A percentile compares a stretch with the other conserved stretches of the same genome.
phyloP scores from a whole-genome alignment of 164 flowering plant genomes.

The Dillenia turbinata region DNA sequence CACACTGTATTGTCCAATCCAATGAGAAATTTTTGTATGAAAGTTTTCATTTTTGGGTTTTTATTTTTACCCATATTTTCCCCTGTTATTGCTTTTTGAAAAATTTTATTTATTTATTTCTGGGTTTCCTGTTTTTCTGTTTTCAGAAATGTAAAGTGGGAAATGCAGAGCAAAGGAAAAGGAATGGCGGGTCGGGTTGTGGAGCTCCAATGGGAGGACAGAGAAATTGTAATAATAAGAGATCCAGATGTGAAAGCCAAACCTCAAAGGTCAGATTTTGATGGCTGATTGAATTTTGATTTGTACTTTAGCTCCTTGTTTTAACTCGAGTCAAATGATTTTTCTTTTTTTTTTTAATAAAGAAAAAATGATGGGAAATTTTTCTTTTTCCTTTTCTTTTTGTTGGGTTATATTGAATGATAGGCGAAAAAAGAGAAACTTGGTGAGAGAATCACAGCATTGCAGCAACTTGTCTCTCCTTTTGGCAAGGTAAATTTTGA shows the following conservation, averaged over 20 bases:
- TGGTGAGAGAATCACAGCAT: constrained; percentile 73
- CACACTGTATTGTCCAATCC: too few species aligned
- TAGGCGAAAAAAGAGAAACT: constrained; percentile 74
- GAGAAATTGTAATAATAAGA: constrained; percentile 24
- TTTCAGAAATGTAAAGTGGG: background rate
- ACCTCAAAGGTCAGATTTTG: constrained; percentile 28
- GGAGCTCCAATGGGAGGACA: constrained; percentile 16
- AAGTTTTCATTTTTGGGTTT: too few species aligned
- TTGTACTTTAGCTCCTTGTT: background rate
- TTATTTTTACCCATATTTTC: too few species aligned
- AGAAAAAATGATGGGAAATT: background rate
- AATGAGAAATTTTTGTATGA: too few species aligned
- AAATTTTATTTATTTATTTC: background rate
- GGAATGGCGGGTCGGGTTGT: constrained; percentile 19
- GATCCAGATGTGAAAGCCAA: constrained; percentile 29
- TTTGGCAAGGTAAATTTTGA: too few species aligned
- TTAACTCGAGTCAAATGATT: background rate
- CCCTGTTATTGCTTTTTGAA: too few species aligned
- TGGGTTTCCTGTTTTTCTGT: constrained; percentile 1
- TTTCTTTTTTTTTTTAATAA: background rate
- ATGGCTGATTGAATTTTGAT: background rate
- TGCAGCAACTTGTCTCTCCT: constrained; percentile 84
- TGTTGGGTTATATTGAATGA: background rate
- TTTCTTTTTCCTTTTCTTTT: background rate
- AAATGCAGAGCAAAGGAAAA: constrained; percentile 27